Evolutionary conservation across 257 asterid genomes (phyloP).

Genomic region (Jaltomata sinuosa): DNA sequence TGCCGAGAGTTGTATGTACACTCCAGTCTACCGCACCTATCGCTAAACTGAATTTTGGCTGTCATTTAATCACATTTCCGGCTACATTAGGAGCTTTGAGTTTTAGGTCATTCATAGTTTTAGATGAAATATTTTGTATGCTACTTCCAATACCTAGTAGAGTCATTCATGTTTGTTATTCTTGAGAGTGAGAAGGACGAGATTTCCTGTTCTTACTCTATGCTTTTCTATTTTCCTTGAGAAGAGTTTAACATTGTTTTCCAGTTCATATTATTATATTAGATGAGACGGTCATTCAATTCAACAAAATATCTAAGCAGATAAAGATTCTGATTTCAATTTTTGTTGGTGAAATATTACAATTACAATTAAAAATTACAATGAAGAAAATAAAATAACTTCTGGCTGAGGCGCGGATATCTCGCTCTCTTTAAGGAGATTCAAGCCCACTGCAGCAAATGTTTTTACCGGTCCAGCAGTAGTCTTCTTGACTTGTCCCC

Average conservation of each 20-base stretch:
- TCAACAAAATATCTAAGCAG: too few species aligned
- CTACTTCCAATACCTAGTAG: not conserved
- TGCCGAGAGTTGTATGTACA: constrained; percentile 95
- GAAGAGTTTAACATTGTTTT: not conserved
- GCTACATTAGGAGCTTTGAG: not conserved
- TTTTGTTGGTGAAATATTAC: too few species aligned
- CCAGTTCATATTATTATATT: not conserved
- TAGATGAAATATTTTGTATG: not conserved
- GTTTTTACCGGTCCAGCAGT: too few species aligned
- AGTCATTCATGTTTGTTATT: not conserved
- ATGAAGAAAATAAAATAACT: too few species aligned
- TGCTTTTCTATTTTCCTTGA: too few species aligned
- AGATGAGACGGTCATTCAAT: too few species aligned
- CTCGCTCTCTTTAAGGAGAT: too few species aligned
- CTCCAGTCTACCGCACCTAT: constrained; percentile 64
- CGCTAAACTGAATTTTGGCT: constrained; percentile 25
- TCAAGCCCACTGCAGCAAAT: too few species aligned
- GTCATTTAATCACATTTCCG: not conserved
- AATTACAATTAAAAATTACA: too few species aligned
- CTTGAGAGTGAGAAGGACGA: not conserved
- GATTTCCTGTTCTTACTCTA: not conserved
- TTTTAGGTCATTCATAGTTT: not conserved
- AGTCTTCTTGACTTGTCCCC: too few species aligned
- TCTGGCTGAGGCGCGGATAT: too few species aligned
- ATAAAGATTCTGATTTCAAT: too few species aligned